Percentiles rank a stretch among this genome's conserved stretches.
These are phyloP conservation scores for Lumnitzera littorea DNA, from an alignment of 345 rosid species.

Conservation along the genomic window DNA sequence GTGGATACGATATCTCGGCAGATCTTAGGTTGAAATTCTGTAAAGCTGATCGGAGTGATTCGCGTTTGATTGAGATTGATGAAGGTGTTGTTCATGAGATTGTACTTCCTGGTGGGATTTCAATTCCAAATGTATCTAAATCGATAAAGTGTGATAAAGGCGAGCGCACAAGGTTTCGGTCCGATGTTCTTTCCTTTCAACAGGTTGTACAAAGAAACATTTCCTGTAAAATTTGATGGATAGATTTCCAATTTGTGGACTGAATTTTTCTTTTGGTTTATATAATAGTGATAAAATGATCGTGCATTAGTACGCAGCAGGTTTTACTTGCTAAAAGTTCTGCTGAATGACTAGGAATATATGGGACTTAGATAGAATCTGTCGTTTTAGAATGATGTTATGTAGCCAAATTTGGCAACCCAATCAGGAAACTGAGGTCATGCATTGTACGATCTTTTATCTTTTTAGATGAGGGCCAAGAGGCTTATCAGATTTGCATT, in stretches of 20 bases:
- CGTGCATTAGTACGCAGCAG: too few relatives aligned
- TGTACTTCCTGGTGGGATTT: constrained; percentile 78
- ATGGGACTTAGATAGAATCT: too few relatives aligned
- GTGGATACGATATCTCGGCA: constrained; percentile 71
- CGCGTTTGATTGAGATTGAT: constrained; percentile 61
- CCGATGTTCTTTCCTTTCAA: constrained; percentile 82
- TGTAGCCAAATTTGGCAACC: too few relatives aligned
- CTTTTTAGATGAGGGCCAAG: too few relatives aligned
- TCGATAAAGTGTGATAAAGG: constrained; percentile 94
- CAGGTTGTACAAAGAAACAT: constrained; percentile 38
- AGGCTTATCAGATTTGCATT: too few relatives aligned
- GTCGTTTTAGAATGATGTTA: too few relatives aligned
- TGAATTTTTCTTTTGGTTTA: background rate
- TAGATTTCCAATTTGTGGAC: background rate
- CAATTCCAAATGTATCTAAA: constrained; percentile 64
- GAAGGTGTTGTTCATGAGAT: constrained; percentile 50
- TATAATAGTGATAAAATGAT: background rate
- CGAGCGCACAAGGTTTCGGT: constrained; percentile 73
- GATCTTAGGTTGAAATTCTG: constrained; percentile 77
- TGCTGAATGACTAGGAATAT: too few relatives aligned
- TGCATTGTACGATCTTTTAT: too few relatives aligned
- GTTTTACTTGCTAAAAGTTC: too few relatives aligned
- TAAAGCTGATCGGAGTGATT: constrained; percentile 50
- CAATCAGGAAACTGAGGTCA: too few relatives aligned
- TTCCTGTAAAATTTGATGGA: background rate